phyloP scores from a whole-genome alignment of 2,329 filamentous ascomycete species.

The Rhynchosporium agropyri region DNA sequence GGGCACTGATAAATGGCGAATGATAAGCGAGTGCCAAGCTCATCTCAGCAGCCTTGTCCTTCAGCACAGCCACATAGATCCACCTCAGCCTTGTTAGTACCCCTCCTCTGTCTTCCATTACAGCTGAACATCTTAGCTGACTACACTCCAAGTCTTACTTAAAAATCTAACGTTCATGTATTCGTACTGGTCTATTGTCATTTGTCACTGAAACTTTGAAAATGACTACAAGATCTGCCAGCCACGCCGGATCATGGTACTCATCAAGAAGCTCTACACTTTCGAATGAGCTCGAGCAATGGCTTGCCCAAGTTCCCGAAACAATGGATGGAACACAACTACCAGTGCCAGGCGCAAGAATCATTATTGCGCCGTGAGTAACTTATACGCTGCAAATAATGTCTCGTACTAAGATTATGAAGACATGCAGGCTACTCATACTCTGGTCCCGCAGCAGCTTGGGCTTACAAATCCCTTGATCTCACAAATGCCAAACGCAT shows the following conservation, averaged over 20 bases:
- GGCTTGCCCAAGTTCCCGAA: slow-evolving; percentile 71
- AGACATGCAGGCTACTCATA: slow-evolving; percentile 94
- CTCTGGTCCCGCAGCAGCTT: slow-evolving; percentile 89
- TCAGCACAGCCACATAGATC: slow-evolving; percentile 5
- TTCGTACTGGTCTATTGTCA: no score
- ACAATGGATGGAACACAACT: slow-evolving; percentile 61
- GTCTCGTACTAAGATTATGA: slow-evolving; percentile 22
- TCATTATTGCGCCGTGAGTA: slow-evolving; percentile 91
- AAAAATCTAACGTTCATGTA: no score
- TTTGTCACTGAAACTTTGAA: slow-evolving; percentile 2
- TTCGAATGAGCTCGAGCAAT: slow-evolving; percentile 69
- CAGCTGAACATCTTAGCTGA: no score
- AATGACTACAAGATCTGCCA: slow-evolving; percentile 56
- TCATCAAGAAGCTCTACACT: slow-evolving; percentile 61
- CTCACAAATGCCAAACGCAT: slow-evolving; percentile 80
- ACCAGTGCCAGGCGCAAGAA: slow-evolving; percentile 73
- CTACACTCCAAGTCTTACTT: neutral
- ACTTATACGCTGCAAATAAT: slow-evolving; percentile 6
- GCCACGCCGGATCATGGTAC: slow-evolving; percentile 91
- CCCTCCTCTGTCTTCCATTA: neutral
- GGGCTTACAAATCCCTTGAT: slow-evolving; percentile 90
- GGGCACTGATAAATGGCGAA: neutral
- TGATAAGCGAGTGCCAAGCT: neutral
- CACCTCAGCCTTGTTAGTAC: slow-evolving; percentile 4
- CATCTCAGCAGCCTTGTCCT: slow-evolving; percentile 5